A percentile compares a stretch with the other conserved stretches of the same genome.
phyloP scores from a whole-genome alignment of 441 rosid genomes.

The Brassica balearica region DNA sequence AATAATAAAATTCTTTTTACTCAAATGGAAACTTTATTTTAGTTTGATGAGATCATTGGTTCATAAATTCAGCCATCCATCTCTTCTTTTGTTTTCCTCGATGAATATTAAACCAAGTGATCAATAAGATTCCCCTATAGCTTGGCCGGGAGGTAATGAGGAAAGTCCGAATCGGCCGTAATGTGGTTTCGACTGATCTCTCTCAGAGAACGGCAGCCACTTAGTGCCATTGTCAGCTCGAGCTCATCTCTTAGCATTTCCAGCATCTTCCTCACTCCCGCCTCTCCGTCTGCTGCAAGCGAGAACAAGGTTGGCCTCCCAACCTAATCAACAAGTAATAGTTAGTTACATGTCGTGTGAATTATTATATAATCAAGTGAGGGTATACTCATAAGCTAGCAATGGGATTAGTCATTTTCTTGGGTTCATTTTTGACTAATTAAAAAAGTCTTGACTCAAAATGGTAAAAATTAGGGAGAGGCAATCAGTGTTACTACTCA shows the following conservation, averaged over 20 bases:
- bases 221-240: constrained; percentile 92
- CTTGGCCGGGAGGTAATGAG: constrained; percentile 35
- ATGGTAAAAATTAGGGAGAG: too few species aligned
- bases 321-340: constrained; percentile 53
- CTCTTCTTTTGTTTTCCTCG: not conserved
- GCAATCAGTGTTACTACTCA: too few species aligned
- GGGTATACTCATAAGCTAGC: too few species aligned
- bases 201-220: constrained; percentile 81
- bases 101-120: not conserved
- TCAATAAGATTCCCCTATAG: not conserved
- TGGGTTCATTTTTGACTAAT: too few species aligned
- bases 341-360: not conserved
- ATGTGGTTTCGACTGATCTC: constrained; percentile 84
- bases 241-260: constrained; percentile 84
- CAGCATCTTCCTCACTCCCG: constrained; percentile 79
- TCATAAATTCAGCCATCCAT: not conserved
- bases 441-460: too few species aligned
- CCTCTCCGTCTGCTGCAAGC: constrained; percentile 86
- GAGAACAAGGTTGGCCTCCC: constrained; percentile 91
- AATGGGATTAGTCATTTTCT: too few species aligned
- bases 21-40: not conserved
- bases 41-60: not conserved
- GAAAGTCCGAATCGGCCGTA: constrained; percentile 72
- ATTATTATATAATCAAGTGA: not conserved
- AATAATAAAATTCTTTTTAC: too few species aligned